A percentile compares a stretch with the other conserved stretches of the same genome.
Conservation (phyloP, 768 basidiomycete genomes). For the Pleurotus cornucopiae region DNA sequence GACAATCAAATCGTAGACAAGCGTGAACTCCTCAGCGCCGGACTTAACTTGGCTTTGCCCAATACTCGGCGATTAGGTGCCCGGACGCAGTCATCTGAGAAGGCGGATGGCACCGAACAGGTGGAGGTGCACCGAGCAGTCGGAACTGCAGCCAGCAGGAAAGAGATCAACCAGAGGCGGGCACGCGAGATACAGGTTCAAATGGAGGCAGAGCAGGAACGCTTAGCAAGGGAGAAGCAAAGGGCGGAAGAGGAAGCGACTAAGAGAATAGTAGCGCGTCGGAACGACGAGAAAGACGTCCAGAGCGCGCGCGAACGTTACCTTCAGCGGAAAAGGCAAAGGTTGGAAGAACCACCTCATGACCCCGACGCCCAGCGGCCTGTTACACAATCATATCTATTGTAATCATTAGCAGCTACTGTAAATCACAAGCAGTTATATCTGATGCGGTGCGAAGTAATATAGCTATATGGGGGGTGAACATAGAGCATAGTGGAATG, state of each 20-base stretch:
- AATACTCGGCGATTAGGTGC: slow-evolving; percentile 71
- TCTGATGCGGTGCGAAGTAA: background rate
- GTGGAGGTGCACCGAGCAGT: slow-evolving; percentile 67
- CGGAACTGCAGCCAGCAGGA: slow-evolving; percentile 74
- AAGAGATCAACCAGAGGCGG: slow-evolving; percentile 83
- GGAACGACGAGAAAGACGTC: slow-evolving; percentile 74
- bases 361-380: slow-evolving; percentile 8
- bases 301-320: slow-evolving; percentile 73
- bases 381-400: too few relatives aligned
- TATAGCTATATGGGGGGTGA: background rate
- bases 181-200: slow-evolving; percentile 74
- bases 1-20: slow-evolving; percentile 98
- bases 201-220: slow-evolving; percentile 69
- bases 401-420: too few relatives aligned
- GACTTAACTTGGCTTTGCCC: slow-evolving; percentile 83
- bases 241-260: slow-evolving; percentile 60
- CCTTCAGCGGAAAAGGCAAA: slow-evolving; percentile 74
- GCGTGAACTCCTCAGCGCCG: slow-evolving; percentile 85
- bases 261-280: slow-evolving; percentile 62
- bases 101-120: slow-evolving; percentile 22
- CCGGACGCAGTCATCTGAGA: slow-evolving; percentile 23
- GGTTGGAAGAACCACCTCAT: slow-evolving; percentile 43
- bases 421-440: too few relatives aligned
- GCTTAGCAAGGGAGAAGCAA: slow-evolving; percentile 51
- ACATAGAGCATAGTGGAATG: background rate